Evolutionary conservation across 139 green algal genomes (phyloP), one percentile per base, ranked within the genome.

Genomic region (Desmodesmus armatus): DNA sequence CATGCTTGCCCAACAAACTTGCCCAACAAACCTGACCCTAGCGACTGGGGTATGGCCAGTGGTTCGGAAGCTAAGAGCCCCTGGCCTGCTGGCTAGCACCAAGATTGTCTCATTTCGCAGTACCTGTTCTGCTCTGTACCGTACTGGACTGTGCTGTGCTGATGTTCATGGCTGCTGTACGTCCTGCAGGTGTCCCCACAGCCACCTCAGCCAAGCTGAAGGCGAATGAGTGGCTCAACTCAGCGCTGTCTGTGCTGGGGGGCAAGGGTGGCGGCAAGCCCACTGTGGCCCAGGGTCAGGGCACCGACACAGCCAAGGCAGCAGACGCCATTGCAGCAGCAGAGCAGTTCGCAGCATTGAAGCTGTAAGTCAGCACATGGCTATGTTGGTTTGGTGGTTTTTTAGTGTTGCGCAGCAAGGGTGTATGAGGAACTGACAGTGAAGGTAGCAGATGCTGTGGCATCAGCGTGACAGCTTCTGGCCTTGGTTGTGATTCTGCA

Each of bases 191-290:
- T 29, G 96, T 99, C 63, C 94, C 97, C 9, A 79, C 95, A 27
- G 90, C 87, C 0, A 47, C 94, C 3, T 77, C 70, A 15, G 77
- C 74, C 71, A 92, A 92, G 86, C 82, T 99, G 49, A 90, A 93
- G 39, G 95, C 95, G 3, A 90, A 91, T n/a, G 92, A 95, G 49
- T 99, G 95, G 94, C 86, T 97, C 25, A 90, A 84, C n/a, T 69
- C 88, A 27, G 85, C 91, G 58, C 90, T 97, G 31, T 69, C 55
- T 2, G 80, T 88, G 29, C 72, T 99, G 58, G 95, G 93, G 6
- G 97, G 97, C 77, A 99, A 99, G 91, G 97, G 97, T 49, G 97
- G 97, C 78, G 96, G 96, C 85, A 98, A 97, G 90, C 89, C 94
- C 5, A 55, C 87, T 27, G 53, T 73, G 27, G 94, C 94, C 23